phyloP scores from a whole-genome alignment of 306 rosid species.

The Vicia faba region DNA sequence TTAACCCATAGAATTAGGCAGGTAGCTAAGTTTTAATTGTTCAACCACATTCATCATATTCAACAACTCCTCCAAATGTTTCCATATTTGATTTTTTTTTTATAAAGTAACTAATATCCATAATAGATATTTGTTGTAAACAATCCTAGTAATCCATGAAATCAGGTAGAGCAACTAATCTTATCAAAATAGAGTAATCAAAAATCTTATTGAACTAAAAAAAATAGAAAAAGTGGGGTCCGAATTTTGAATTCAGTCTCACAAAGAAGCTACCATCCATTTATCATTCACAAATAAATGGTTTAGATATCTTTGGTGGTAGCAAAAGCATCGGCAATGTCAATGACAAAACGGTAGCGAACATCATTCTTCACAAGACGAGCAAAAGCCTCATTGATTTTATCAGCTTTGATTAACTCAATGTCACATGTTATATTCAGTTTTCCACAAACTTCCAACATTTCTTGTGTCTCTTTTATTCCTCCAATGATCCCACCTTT shows the following conservation, averaged over 20 bases:
- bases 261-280: neutral
- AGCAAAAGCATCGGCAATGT: slow-evolving; percentile 38
- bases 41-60: too few relatives aligned
- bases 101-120: too few relatives aligned
- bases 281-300: neutral
- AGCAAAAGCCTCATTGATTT: slow-evolving; percentile 53
- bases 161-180: neutral
- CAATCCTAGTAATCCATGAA: neutral
- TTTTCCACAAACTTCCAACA: slow-evolving; percentile 66
- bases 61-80: too few relatives aligned
- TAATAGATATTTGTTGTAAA: neutral
- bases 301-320: neutral
- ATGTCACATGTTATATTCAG: slow-evolving; percentile 65
- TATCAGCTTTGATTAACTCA: slow-evolving; percentile 50
- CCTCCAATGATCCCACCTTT: slow-evolving; percentile 84
- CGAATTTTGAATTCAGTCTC: neutral
- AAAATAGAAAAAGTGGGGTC: too few relatives aligned
- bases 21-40: too few relatives aligned
- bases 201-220: too few relatives aligned
- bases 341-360: slow-evolving; percentile 71
- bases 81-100: too few relatives aligned
- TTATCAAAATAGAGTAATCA: too few relatives aligned
- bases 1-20: too few relatives aligned
- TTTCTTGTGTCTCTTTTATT: slow-evolving; percentile 66
- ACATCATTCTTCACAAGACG: slow-evolving; percentile 63